phyloP scores from a whole-genome alignment of 345 rosid species.

The Populus nigra region DNA sequence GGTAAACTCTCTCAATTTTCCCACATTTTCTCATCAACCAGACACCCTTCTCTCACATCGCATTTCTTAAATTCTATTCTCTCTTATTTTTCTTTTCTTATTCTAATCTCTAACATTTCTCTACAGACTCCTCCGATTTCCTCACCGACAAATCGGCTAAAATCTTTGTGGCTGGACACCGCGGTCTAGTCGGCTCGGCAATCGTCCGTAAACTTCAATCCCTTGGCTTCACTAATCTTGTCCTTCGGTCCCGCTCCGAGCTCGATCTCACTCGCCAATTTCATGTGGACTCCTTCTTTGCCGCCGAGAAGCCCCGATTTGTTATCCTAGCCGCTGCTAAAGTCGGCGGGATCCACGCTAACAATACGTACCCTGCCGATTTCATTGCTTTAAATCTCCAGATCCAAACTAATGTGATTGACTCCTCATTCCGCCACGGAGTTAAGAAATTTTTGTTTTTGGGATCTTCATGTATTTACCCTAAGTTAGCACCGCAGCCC shows the following conservation, averaged over 20 bases:
- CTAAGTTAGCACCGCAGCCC: conserved; percentile 90
- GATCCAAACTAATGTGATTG: conserved; percentile 89
- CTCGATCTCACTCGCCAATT: conserved; percentile 85
- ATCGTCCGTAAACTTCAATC: conserved; percentile 68
- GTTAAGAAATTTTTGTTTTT: conserved; percentile 78
- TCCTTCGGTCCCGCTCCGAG: conserved; percentile 68
- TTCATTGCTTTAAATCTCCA: conserved; percentile 89
- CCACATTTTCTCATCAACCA: neutral
- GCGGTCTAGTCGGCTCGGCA: conserved; percentile 90
- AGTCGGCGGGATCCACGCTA: conserved; percentile 97
- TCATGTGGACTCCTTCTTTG: conserved; percentile 72
- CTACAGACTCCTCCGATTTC: conserved; percentile 32
- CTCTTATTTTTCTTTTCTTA: neutral
- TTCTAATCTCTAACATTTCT: neutral
- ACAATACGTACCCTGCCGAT: conserved; percentile 93
- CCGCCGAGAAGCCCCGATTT: conserved; percentile 57
- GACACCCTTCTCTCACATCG: neutral
- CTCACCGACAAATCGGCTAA: conserved; percentile 65
- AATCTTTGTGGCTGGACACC: conserved; percentile 93
- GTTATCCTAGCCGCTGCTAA: conserved; percentile 89
- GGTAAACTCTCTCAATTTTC: conserved; percentile 8
- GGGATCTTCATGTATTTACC: conserved; percentile 95
- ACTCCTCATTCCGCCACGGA: conserved; percentile 63
- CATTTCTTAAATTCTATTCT: neutral
- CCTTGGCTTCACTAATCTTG: conserved; percentile 60